phyloP scores from a whole-genome alignment of 2,329 filamentous ascomycete species.

The Trichophyton benhamiae region DNA sequence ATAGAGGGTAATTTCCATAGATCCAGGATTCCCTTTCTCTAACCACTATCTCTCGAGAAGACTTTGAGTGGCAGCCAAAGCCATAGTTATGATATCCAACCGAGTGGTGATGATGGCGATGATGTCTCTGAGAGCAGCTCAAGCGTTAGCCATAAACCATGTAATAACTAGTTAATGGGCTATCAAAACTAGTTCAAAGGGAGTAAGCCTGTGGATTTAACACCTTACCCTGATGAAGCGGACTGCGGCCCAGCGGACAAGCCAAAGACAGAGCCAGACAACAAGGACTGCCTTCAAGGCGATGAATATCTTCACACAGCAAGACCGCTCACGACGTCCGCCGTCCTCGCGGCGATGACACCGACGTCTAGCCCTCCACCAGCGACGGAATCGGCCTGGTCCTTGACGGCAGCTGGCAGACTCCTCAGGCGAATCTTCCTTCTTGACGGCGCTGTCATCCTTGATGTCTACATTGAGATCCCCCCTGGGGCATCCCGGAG shows the following conservation, averaged over 20 bases:
- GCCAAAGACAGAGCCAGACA: not conserved
- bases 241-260: not conserved
- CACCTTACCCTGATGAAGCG: not conserved
- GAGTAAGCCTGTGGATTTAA: not conserved
- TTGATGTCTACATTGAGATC: slow-evolving; percentile 5
- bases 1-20: slow-evolving; percentile 21
- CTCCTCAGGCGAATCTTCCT: not conserved
- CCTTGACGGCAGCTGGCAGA: not conserved
- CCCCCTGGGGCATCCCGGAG: not conserved
- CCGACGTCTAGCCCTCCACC: not conserved
- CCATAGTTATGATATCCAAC: not conserved
- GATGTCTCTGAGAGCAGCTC: not conserved
- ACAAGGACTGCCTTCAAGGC: not conserved
- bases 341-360: not conserved
- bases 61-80: not conserved
- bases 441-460: not conserved
- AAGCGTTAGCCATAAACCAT: not conserved
- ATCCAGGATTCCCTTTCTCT: slow-evolving; percentile 16
- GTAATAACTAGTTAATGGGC: not conserved
- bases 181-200: not conserved
- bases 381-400: not conserved
- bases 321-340: not conserved
- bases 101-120: slow-evolving; percentile 3
- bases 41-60: slow-evolving; percentile 14
- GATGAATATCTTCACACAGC: not conserved